Base-by-base conservation (phyloP, 2,329 filamentous ascomycete genomes). In the Hortaea sp. region DNA sequence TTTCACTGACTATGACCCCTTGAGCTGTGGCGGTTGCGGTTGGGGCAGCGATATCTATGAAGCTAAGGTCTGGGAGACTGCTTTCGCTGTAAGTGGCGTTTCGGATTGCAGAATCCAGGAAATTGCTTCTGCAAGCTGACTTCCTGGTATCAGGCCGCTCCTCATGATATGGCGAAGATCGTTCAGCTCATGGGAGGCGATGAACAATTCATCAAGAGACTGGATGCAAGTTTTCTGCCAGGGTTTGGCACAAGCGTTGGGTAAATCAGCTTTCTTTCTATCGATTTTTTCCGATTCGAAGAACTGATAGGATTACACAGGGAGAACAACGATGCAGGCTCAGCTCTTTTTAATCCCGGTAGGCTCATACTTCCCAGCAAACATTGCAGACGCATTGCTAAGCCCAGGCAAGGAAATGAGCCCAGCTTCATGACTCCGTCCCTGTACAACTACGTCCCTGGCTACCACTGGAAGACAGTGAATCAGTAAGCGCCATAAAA, bases 361-460 rank as follows among this genome's bases (percentile, higher is more conserved):
- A 35, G 3, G 32, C n/a, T 35, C 20, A 20, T 20, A 2, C 4
- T 4, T 20, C 20, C 20, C 20, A 20, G 20, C 20, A 20, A 20
- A 20, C 20, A 2, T 4, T 4, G 20, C 20, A 20, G 20, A 20
- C 20, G 4, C 20, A 20, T 20, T 20, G 20, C 20, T 20, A 20
- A 20, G 20, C 20, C 2, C 20, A 20, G 32, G 7, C 32, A 9
- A 35, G 32, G 32, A 4, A 84, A 84, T 57, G 78, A 84, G 62
- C 80, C 81, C 20, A 72, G 71, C 60, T 85, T 85, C 65, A 77
- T 75, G 1, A 76, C 77, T 0, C 81, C 81, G 0, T 86, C 81
- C 59, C 69, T 85, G 4, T 85, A 81, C 69, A 79, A 82, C 63
- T 85, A 76, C 60, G 74, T 76, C 46, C 74, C 48, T 71, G 76